These are phyloP conservation scores for Myriosclerotinia curreyana DNA, from an alignment of 2,329 filamentous ascomycete genomes.

Conservation along the genomic window DNA sequence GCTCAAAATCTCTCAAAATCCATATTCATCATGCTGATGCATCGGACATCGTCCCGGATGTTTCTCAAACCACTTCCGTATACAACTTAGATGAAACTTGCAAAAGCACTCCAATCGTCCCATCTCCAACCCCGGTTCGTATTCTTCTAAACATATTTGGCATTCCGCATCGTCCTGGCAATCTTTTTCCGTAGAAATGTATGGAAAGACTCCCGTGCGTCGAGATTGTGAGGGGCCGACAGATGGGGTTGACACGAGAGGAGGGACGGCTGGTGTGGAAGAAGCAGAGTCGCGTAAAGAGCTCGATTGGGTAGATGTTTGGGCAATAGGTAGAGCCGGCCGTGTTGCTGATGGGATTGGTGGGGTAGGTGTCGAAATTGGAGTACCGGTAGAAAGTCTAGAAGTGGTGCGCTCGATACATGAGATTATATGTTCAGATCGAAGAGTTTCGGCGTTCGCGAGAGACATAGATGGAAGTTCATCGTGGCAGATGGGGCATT, in stretches of 20 bases:
- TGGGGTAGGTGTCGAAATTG: slow-evolving; percentile 23
- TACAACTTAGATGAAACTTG: slow-evolving; percentile 60
- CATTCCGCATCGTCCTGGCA: slow-evolving; percentile 66
- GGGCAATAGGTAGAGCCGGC: slow-evolving; percentile 21
- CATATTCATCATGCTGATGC: slow-evolving; percentile 51
- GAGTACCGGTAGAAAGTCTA: slow-evolving; percentile 22
- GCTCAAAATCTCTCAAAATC: slow-evolving; percentile 7
- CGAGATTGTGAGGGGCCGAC: slow-evolving; percentile 37
- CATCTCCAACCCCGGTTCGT: slow-evolving; percentile 60
- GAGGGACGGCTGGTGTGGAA: slow-evolving; percentile 32
- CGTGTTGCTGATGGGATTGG: slow-evolving; percentile 20
- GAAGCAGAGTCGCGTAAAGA: slow-evolving; percentile 27
- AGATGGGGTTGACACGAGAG: slow-evolving; percentile 14
- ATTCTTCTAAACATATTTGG: slow-evolving; percentile 66
- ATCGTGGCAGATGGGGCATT: slow-evolving; percentile 72
- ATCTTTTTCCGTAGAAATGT: slow-evolving; percentile 64
- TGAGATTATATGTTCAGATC: slow-evolving; percentile 56
- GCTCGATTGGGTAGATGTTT: slow-evolving; percentile 30
- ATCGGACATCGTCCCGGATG: slow-evolving; percentile 63
- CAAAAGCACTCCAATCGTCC: slow-evolving; percentile 65
- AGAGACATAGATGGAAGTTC: slow-evolving; percentile 62
- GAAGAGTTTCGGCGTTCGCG: slow-evolving; percentile 51
- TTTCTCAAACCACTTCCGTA: slow-evolving; percentile 59
- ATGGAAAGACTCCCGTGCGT: slow-evolving; percentile 61
- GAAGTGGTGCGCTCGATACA: slow-evolving; percentile 47